These are phyloP conservation scores for Terana coerulea DNA, from an alignment of 768 basidiomycete genomes.

Conservation along the genomic window DNA sequence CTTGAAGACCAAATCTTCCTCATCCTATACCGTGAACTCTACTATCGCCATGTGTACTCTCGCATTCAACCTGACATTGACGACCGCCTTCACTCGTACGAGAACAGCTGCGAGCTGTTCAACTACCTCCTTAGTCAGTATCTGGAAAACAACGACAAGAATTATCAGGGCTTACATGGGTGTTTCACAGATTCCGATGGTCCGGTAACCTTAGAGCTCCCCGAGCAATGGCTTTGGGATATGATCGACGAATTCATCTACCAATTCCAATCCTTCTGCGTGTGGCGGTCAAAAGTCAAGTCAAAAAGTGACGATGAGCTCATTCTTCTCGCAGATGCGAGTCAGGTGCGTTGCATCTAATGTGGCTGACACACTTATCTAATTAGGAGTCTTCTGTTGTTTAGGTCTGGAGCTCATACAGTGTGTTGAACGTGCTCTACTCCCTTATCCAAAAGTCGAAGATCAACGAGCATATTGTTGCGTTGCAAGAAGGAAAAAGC, in stretches of 20 bases:
- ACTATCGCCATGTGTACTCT: constrained; percentile 95
- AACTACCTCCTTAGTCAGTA: constrained; percentile 90
- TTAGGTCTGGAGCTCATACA: constrained; percentile 96
- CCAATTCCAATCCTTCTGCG: constrained; percentile 95
- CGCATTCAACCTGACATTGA: constrained; percentile 93
- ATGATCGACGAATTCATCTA: constrained; percentile 98
- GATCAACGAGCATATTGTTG: constrained; percentile 89
- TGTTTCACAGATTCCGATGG: constrained; percentile 78
- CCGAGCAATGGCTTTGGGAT: constrained; percentile 98
- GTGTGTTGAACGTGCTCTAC: constrained; percentile 96
- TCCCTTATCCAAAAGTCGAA: constrained; percentile 97
- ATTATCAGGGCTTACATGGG: neutral
- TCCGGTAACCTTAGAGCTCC: constrained; percentile 89
- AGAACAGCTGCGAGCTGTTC: constrained; percentile 97
- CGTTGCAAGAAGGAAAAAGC: constrained; percentile 75
- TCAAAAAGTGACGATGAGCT: constrained; percentile 90
- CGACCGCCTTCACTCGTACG: constrained; percentile 96
- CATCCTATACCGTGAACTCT: constrained; percentile 93
- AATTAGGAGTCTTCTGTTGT: neutral
- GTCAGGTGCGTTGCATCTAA: constrained; percentile 37
- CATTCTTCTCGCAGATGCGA: constrained; percentile 71
- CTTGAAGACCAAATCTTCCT: constrained; percentile 85
- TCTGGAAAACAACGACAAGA: neutral
- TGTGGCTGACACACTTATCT: neutral
- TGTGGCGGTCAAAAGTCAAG: constrained; percentile 84